Evolutionary conservation across 192 early-diverging fungal species (phyloP), one percentile per base, ranked within the genome.

Genomic region (Coemansia biformis): DNA sequence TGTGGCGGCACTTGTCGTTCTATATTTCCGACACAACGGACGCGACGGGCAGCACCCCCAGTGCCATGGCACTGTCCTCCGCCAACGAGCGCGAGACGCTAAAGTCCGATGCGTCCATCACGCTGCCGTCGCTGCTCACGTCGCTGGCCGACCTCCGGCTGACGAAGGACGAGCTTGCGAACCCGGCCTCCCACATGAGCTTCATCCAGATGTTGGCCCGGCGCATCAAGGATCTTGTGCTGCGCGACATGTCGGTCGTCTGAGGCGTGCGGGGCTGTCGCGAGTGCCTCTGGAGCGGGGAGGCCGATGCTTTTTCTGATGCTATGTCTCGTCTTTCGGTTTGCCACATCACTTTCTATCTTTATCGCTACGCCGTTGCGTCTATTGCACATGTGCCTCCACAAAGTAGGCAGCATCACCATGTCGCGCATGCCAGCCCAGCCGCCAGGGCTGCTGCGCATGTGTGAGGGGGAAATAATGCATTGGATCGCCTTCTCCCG

Each of bases 1-100:
- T 87, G 44, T 89, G 87, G 87, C 75, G 84, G 4, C 87, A 89
- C 51, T 57, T 89, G 45, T 74, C 82, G 30, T 81, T 77, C 47
- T 86, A 63, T 42, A 43, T 54, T 29, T 36, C 35, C 23, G 18
- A 24, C 5, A 38, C n/a, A n/a, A n/a, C n/a, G n/a, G n/a, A n/a
- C n/a, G n/a, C n/a, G n/a, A n/a, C n/a, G n/a, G n/a, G n/a, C n/a
- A 29, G 2, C 23, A 23, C 5, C 40, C 28, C 14, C 38, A 45
- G 4, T 41, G 35, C 29, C 34, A 18, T 22, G n/a, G n/a, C n/a
- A n/a, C 31, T 63, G 37, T 55, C 59, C 13, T 54, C 59, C 13
- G 17, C 36, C 13, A 43, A 55, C 31, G 72, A 75, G 44, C 65
- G 57, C 36, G 64, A 67, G 12, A 42, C 54, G 21, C 52, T 75